phyloP scores from a whole-genome alignment of 2,329 filamentous ascomycete species.

The Byssochlamys sp. region DNA sequence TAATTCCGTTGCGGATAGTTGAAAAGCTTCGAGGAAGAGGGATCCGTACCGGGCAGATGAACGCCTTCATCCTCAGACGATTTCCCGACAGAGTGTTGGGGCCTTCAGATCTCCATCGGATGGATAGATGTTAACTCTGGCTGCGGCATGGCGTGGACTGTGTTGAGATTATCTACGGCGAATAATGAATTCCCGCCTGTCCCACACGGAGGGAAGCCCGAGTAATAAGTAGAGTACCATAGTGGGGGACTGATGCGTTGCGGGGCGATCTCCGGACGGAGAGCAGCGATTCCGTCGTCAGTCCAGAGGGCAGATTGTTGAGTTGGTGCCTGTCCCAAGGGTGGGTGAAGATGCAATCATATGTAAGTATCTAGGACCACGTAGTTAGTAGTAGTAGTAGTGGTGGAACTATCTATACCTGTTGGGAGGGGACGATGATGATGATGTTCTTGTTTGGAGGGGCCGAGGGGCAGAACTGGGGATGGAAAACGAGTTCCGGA shows the following conservation, averaged over 20 bases:
- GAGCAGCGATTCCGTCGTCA: background rate
- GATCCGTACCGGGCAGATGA: background rate
- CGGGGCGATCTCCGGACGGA: background rate
- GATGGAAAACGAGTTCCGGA: background rate
- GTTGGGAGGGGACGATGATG: background rate
- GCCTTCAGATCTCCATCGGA: background rate
- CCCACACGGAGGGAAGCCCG: background rate
- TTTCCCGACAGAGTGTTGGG: no score
- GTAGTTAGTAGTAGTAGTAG: background rate
- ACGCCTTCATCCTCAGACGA: background rate
- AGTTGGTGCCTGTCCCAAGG: no score
- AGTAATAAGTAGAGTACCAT: background rate
- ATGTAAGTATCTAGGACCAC: background rate
- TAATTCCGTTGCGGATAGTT: background rate
- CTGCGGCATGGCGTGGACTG: background rate
- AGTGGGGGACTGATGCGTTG: background rate
- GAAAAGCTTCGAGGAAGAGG: background rate
- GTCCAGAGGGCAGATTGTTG: background rate
- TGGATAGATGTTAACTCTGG: background rate
- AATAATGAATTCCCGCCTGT: background rate
- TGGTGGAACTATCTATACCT: background rate
- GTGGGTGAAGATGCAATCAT: background rate
- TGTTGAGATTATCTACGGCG: background rate
- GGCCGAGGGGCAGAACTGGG: background rate
- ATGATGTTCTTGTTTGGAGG: background rate